phyloP scores from a whole-genome alignment of 345 rosid species.

The Eucalyptus sp. region DNA sequence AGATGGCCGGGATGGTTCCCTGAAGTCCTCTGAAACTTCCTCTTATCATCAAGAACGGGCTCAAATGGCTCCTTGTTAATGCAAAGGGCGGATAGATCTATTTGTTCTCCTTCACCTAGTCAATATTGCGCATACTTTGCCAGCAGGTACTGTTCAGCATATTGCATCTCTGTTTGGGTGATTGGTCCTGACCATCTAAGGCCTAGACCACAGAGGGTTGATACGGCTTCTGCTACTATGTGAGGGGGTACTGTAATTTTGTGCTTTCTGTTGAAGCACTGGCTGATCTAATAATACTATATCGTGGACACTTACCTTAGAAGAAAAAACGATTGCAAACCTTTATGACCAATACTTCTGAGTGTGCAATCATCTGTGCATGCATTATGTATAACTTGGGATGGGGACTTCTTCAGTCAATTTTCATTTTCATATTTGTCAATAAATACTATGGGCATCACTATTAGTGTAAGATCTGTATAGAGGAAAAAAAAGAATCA shows the following conservation, averaged over 20 bases:
- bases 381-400: constrained; percentile 30
- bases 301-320: neutral
- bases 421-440: constrained; percentile 10
- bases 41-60: constrained; percentile 11
- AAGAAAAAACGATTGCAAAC: neutral
- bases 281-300: neutral
- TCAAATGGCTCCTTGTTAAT: constrained; percentile 34
- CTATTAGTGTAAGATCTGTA: neutral
- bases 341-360: constrained; percentile 53
- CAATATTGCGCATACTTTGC: constrained; percentile 62
- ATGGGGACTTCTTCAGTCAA: constrained; percentile 18
- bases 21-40: constrained; percentile 23
- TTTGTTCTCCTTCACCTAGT: constrained; percentile 28
- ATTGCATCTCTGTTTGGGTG: constrained; percentile 47
- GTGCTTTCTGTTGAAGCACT: constrained; percentile 33
- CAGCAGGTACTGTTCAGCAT: constrained; percentile 45
- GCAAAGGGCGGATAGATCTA: constrained; percentile 40
- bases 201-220: constrained; percentile 45
- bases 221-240: constrained; percentile 59
- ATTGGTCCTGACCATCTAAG: constrained; percentile 63
- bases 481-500: neutral
- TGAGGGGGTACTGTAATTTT: constrained; percentile 42
- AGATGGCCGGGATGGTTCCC: constrained; percentile 25
- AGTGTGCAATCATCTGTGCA: constrained; percentile 28
- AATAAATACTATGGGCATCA: neutral